A percentile compares a stretch with the other conserved stretches of the same genome.
Evolutionary conservation across 495 filamentous ascomycete genomes (phyloP).

Genomic region (Aspergillus campestris): DNA sequence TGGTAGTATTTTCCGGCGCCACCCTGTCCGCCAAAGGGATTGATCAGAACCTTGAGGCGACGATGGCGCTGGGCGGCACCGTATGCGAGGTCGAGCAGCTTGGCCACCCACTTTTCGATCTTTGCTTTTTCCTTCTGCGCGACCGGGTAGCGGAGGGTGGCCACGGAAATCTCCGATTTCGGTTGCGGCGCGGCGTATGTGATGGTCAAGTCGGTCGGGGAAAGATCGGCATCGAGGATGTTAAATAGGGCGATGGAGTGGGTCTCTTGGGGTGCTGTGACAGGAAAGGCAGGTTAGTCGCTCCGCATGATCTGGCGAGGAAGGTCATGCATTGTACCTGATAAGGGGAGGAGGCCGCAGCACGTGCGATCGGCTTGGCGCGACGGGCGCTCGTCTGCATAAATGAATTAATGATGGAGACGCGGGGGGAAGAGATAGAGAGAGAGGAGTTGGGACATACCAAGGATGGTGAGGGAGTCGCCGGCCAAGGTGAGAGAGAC

Average conservation of each 20-base stretch:
- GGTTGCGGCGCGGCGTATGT: constrained; percentile 57
- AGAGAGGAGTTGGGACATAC: constrained; percentile 26
- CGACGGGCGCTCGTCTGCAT: constrained; percentile 28
- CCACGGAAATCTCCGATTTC: constrained; percentile 48
- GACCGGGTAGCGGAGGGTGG: constrained; percentile 53
- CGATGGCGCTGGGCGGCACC: constrained; percentile 60
- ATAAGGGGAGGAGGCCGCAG: constrained; percentile 25
- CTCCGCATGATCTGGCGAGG: neutral
- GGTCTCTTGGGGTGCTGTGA: constrained; percentile 24
- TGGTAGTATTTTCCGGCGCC: constrained; percentile 65
- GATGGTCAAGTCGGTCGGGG: constrained; percentile 55
- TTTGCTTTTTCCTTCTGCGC: constrained; percentile 40
- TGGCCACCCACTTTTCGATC: constrained; percentile 51
- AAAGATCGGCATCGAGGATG: constrained; percentile 70
- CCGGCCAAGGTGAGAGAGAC: constrained; percentile 56
- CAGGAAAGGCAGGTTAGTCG: constrained; percentile 10
- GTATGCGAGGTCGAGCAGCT: constrained; percentile 63
- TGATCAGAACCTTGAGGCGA: constrained; percentile 79
- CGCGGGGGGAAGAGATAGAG: neutral
- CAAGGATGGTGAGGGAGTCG: constrained; percentile 56
- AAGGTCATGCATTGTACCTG: constrained; percentile 17
- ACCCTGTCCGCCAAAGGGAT: constrained; percentile 83
- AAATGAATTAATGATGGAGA: too few relatives aligned
- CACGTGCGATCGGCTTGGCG: constrained; percentile 27
- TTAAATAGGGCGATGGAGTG: constrained; percentile 69